phyloP scores from a whole-genome alignment of 345 rosid species.

The Moringa oleifera region DNA sequence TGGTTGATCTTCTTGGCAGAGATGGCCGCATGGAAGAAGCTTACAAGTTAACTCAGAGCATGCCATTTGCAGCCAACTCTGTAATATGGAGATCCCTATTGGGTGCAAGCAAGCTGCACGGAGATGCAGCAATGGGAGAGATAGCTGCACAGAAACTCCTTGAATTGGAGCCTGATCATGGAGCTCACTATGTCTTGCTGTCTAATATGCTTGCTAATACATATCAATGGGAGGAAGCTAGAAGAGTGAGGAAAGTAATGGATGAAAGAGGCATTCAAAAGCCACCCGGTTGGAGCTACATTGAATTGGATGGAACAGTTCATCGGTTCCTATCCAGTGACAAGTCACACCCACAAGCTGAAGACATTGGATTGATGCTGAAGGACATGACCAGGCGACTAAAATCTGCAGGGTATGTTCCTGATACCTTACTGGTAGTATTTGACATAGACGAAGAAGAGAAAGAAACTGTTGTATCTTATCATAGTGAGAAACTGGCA shows the following conservation, averaged over 20 bases:
- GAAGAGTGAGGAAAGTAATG: conserved; percentile 44
- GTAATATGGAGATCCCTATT: conserved; percentile 39
- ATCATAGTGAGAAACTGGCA: conserved; percentile 46
- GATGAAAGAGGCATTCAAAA: conserved; percentile 41
- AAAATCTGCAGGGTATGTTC: conserved; percentile 29
- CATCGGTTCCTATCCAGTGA: conserved; percentile 26
- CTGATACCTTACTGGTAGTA: conserved; percentile 22
- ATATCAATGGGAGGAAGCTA: conserved; percentile 60
- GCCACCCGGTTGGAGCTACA: conserved; percentile 49
- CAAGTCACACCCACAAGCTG: conserved; percentile 17
- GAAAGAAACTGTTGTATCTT: conserved; percentile 29
- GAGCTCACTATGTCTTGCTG: conserved; percentile 46
- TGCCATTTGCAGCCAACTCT: conserved; percentile 52
- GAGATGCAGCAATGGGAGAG: conserved; percentile 51
- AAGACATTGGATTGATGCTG: conserved; percentile 26
- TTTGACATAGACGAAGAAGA: conserved; percentile 41
- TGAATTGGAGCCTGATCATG: conserved; percentile 49
- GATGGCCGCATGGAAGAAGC: conserved; percentile 52
- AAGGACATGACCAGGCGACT: conserved; percentile 25
- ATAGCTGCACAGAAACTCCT: conserved; percentile 47
- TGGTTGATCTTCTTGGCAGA: no score
- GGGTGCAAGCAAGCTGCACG: conserved; percentile 45
- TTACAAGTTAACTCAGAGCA: conserved; percentile 27
- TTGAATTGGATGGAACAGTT: conserved; percentile 30
- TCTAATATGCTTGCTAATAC: conserved; percentile 47